phyloP scores from a whole-genome alignment of 2,329 filamentous ascomycete species.

The Claviceps maximensis region DNA sequence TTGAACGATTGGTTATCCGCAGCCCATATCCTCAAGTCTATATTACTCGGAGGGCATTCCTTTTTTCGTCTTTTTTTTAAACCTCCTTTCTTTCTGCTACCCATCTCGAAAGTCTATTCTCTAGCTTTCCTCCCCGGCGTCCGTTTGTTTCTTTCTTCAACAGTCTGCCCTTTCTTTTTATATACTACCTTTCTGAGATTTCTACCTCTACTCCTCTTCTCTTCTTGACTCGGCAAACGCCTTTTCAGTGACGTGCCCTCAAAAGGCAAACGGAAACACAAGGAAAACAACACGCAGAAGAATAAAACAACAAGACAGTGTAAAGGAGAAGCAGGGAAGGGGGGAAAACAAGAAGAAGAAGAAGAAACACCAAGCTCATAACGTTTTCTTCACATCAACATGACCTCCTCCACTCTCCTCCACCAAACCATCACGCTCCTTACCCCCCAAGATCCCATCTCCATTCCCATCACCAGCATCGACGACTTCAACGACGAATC shows the following conservation, averaged over 20 bases:
- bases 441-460: constrained; percentile 14
- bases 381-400: background rate
- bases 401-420: constrained; percentile 19
- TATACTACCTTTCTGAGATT: background rate
- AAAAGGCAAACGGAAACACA: no score
- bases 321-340: background rate
- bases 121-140: background rate
- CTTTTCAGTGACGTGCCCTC: no score
- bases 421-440: constrained; percentile 24
- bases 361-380: background rate
- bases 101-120: background rate
- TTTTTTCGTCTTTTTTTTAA: background rate
- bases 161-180: background rate
- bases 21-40: no score
- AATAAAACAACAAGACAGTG: no score
- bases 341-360: background rate
- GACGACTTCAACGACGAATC: constrained; percentile 20
- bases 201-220: no score
- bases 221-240: background rate
- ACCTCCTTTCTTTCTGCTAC: background rate
- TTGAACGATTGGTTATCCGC: background rate
- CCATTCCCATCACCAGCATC: constrained; percentile 20
- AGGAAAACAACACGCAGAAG: no score
- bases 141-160: background rate
- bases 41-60: no score